Base-by-base conservation (phyloP, 805 yeast genomes). In the Clavispora vitiphila region DNA sequence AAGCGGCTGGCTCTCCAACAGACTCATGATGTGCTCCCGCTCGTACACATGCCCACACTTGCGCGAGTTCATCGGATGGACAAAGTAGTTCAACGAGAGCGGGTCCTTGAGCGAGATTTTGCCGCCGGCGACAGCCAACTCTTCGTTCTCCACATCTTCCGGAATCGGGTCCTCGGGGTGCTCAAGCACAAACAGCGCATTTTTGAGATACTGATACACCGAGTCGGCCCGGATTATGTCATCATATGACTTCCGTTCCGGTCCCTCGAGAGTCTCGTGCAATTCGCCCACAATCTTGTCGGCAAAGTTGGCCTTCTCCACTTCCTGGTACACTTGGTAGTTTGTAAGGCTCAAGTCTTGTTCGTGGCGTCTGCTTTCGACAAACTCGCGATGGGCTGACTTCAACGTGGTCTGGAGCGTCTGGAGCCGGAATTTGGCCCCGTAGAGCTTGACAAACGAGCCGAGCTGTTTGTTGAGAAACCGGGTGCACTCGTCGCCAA, bases 81-180 rank as follows among this genome's bases (percentile, higher is more conserved):
- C 65, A 57, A 76, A 82, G 34, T 65, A 57, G 39, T 71, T 65
- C 43, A 74, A 55, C 0, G 89, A 77, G 11, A 85, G 67, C 0
- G 91, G 91, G 56, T 90, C 88, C 20, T 67, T 72, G 43, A 86
- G 56, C 36, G 81, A 78, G n/a, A 86, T 65, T 27, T 64, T 75
- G 29, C 93, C 93, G 42, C 93, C 95, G 8, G 77, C 78, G 5
- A 85, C 73, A 32, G 72, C 76, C 24, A 85, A 35, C 18, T 82
- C 91, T 18, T 81, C 86, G 29, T 76, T 81, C 11, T 70, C 80
- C 10, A 54, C 60, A 6, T 60, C 69, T 12, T 67, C 74, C 0
- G 87, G 86, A 15, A 84, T 52, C 6, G 86, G 81, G 22, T 76
- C 77, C 23, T 75, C 74, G 0, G 93, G 93, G 47, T 80, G 69